phyloP scores from a whole-genome alignment of 208 protist genomes.

The Trypanosoma congolense region DNA sequence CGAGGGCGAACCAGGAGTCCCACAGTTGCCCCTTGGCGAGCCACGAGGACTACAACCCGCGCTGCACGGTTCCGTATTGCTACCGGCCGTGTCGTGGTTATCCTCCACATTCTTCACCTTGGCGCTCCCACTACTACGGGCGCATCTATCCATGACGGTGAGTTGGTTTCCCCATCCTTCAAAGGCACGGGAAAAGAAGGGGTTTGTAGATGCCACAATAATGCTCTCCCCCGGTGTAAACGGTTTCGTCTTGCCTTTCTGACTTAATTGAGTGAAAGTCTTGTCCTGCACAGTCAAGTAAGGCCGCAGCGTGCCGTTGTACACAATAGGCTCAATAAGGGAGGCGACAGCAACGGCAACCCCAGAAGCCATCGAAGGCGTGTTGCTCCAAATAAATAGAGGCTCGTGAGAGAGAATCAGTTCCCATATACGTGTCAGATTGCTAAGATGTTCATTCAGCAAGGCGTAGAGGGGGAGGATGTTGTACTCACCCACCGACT shows the following conservation, averaged over 20 bases:
- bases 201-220: slow-evolving; percentile 76
- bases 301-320: slow-evolving; percentile 50
- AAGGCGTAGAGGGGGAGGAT: slow-evolving; percentile 66
- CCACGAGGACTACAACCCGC: not conserved
- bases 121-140: slow-evolving; percentile 14
- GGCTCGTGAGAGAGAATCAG: slow-evolving; percentile 75
- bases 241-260: slow-evolving; percentile 63
- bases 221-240: slow-evolving; percentile 43
- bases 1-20: not conserved
- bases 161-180: slow-evolving; percentile 67
- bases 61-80: not conserved
- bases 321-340: slow-evolving; percentile 68
- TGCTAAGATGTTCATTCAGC: slow-evolving; percentile 55
- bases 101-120: not conserved
- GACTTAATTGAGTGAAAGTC: slow-evolving; percentile 47
- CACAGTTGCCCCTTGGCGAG: not conserved
- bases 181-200: slow-evolving; percentile 76
- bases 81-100: not conserved
- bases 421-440: slow-evolving; percentile 83
- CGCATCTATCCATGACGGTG: slow-evolving; percentile 56
- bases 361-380: slow-evolving; percentile 66
- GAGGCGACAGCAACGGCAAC: slow-evolving; percentile 63
- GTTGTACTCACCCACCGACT: slow-evolving; percentile 31
- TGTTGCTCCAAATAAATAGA: slow-evolving; percentile 76
- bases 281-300: slow-evolving; percentile 87